Evolutionary conservation across 2,329 filamentous ascomycete species (phyloP), one percentile per base, ranked within the genome.

Genomic region (Aspergillus cejpii): DNA sequence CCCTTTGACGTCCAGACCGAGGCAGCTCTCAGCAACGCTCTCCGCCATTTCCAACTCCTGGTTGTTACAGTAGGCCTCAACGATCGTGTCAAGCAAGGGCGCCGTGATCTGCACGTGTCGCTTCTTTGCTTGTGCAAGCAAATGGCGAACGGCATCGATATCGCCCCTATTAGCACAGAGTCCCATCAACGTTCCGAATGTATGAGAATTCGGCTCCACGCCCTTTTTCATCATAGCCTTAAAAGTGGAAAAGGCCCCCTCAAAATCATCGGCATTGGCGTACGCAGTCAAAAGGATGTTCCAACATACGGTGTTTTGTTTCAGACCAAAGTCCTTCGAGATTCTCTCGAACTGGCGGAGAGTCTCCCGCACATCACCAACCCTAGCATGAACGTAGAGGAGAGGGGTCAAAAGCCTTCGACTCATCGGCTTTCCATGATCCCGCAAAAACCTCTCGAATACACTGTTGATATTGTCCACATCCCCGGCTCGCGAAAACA

Each of bases 201-300:
- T 85, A 55, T 79, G 75, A 0, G 68, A 58, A 61, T 87, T 78
- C 0, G 85, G 83, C 17, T 64, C 57, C 3, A 79, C 24, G 48
- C 69, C 57, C 49, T 62, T 55, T 54, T 73, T 51, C 3, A 77
- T 47, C 61, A 92, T 74, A 7, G 75, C 67, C 14, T 81, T 74
- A 56, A 94, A 89, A 39, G 76, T 74, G 5, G 71, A 61, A 45
- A 87, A 69, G 10, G 83, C 84, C 5, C 79, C 78, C n/a, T 79
- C 72, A 34, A 86, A 76, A 59, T 92, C 80, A 38, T 79, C 74
- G 1, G 77, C 76, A 53, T 80, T 80, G 14, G 76, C 74, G 64
- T 89, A 78, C 2, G 84, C 83, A 56, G 83, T 80, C 37, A 97
- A 72, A 21, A 95, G 66, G 17, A 83, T 81, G 59, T 94, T 94